Evolutionary conservation across 1,139 yeast species (phyloP).

Genomic region (Candida anutae): DNA sequence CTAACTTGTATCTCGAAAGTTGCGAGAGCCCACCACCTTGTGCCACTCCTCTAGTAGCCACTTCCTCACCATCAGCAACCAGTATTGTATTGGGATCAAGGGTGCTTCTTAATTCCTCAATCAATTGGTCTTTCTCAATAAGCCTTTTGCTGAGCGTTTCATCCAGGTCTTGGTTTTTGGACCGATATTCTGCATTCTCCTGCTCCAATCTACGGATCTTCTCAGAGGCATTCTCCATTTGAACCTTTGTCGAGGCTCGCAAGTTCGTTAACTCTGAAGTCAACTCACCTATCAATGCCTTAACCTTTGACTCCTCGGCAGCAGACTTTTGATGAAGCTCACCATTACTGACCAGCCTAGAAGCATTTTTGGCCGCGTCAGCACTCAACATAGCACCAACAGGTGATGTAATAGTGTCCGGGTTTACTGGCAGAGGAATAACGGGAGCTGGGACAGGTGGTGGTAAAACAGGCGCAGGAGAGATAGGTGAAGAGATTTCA

Average conservation of each 20-base stretch:
- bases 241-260: slow-evolving; percentile 38
- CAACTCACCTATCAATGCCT: slow-evolving; percentile 31
- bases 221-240: slow-evolving; percentile 47
- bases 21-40: slow-evolving; percentile 27
- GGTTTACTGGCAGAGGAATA: too few relatives aligned
- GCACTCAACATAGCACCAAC: too few relatives aligned
- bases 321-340: background rate
- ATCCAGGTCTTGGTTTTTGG: slow-evolving; percentile 10
- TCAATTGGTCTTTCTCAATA: slow-evolving; percentile 26
- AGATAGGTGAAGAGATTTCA: background rate
- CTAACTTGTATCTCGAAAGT: slow-evolving; percentile 31
- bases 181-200: slow-evolving; percentile 28
- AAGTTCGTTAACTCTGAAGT: slow-evolving; percentile 41
- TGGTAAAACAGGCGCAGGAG: background rate
- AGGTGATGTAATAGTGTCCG: too few relatives aligned
- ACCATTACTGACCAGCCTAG: background rate
- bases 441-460: too few relatives aligned
- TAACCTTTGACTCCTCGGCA: slow-evolving; percentile 21
- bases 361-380: background rate
- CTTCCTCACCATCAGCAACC: slow-evolving; percentile 10
- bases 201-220: slow-evolving; percentile 40
- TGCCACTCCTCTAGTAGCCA: slow-evolving; percentile 2
- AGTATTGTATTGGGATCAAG: slow-evolving; percentile 26
- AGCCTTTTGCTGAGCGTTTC: slow-evolving; percentile 18
- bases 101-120: slow-evolving; percentile 27